phyloP scores from a whole-genome alignment of 768 basidiomycete genomes.

The Tylopilus plumbeoviolaceoides region DNA sequence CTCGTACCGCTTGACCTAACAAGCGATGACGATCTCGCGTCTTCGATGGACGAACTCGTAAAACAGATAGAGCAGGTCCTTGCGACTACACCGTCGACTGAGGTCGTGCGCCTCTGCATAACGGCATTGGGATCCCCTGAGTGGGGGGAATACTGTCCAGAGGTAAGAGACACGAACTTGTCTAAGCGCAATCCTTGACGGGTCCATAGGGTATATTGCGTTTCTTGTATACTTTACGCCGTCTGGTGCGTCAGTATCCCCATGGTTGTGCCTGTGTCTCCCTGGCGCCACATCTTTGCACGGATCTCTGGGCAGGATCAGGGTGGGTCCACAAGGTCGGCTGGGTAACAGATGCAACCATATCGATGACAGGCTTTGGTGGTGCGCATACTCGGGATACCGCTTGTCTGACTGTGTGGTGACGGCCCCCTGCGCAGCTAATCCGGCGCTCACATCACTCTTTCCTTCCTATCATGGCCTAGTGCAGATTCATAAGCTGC shows the following conservation, averaged over 20 bases:
- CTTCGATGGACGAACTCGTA: constrained; percentile 23
- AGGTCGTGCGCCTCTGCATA: constrained; percentile 56
- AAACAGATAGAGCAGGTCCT: constrained; percentile 28
- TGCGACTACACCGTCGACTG: constrained; percentile 30
- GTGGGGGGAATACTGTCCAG: constrained; percentile 61
- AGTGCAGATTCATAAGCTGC: constrained; percentile 71
- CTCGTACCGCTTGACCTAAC: constrained; percentile 32
- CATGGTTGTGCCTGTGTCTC: constrained; percentile 65
- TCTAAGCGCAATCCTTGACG: constrained; percentile 1
- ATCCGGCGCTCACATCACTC: constrained; percentile 66
- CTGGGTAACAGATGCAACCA: constrained; percentile 72
- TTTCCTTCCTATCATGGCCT: constrained; percentile 90
- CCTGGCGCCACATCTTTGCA: constrained; percentile 60
- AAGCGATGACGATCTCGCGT: constrained; percentile 16
- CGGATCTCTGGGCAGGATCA: constrained; percentile 52
- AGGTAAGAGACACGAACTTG: constrained; percentile 39
- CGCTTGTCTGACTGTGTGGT: constrained; percentile 2
- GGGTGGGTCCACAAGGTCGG: constrained; percentile 78
- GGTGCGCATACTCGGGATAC: constrained; percentile 43
- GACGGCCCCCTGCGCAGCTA: constrained; percentile 41
- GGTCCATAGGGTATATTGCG: constrained; percentile 55
- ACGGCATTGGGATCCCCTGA: constrained; percentile 55
- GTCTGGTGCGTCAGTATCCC: constrained; percentile 52
- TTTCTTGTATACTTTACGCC: constrained; percentile 69
- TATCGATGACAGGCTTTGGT: constrained; percentile 75